These are phyloP conservation scores for Niebla homalea DNA, from an alignment of 495 filamentous ascomycete genomes.

Conservation along the genomic window DNA sequence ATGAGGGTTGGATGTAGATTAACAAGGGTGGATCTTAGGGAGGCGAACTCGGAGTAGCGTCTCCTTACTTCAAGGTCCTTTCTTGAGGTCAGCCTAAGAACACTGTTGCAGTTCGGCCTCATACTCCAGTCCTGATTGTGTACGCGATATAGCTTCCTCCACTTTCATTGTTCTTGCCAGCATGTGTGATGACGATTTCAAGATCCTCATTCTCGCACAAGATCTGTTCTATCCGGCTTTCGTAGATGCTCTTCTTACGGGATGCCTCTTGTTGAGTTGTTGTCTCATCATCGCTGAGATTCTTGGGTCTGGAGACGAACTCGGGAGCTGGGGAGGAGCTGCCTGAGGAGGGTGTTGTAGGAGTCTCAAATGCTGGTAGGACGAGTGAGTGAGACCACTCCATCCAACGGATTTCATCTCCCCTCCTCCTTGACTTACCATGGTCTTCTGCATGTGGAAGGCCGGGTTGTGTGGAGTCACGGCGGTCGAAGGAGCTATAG, in stretches of 20 bases:
- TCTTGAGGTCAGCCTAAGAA: background rate
- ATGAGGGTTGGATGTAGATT: constrained; percentile 87
- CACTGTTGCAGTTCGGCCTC: constrained; percentile 16
- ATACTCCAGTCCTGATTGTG: constrained; percentile 86
- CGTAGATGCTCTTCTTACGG: constrained; percentile 74
- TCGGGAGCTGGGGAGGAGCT: constrained; percentile 41
- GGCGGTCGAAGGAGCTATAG: constrained; percentile 78
- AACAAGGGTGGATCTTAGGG: constrained; percentile 73
- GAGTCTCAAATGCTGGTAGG: constrained; percentile 24
- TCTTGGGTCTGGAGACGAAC: constrained; percentile 39
- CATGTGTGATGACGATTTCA: constrained; percentile 78
- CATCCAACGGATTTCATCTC: constrained; percentile 3
- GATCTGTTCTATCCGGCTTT: constrained; percentile 90
- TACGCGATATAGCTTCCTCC: constrained; percentile 91
- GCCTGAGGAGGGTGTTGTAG: constrained; percentile 35
- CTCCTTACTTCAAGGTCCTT: constrained; percentile 90
- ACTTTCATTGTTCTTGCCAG: constrained; percentile 85
- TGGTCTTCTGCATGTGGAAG: constrained; percentile 45
- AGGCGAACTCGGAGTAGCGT: constrained; percentile 95
- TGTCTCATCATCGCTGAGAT: constrained; percentile 51
- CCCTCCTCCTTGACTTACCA: constrained; percentile 20
- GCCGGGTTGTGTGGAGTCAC: constrained; percentile 45
- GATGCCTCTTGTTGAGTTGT: constrained; percentile 26
- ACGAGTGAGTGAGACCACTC: background rate
- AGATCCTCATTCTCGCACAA: constrained; percentile 89